phyloP scores from a whole-genome alignment of 2,329 filamentous ascomycete genomes.

The Aureobasidium lini region DNA sequence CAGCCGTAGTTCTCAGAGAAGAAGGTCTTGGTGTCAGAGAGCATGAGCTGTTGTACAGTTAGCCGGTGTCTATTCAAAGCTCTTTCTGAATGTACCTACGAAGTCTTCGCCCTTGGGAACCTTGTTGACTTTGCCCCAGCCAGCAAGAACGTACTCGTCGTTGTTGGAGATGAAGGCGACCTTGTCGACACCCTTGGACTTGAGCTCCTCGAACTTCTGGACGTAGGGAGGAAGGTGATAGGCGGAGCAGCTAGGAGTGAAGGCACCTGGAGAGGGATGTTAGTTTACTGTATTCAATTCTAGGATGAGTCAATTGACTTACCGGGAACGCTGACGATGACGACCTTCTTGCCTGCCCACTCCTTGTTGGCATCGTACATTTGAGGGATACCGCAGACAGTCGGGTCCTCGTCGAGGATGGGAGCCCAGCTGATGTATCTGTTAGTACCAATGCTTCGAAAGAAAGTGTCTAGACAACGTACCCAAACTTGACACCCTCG shows the following conservation, averaged over 20 bases:
- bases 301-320: slow-evolving; percentile 15
- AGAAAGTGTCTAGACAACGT: slow-evolving; percentile 26
- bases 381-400: slow-evolving; percentile 68
- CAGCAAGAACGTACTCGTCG: slow-evolving; percentile 76
- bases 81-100: slow-evolving; percentile 33
- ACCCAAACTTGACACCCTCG: slow-evolving; percentile 68
- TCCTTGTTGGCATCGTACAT: slow-evolving; percentile 74
- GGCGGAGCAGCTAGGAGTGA: slow-evolving; percentile 80
- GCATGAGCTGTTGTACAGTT: slow-evolving; percentile 54
- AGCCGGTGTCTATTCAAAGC: slow-evolving; percentile 1
- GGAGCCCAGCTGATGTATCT: slow-evolving; percentile 58
- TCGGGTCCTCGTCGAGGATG: slow-evolving; percentile 64
- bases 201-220: slow-evolving; percentile 60
- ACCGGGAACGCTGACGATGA: slow-evolving; percentile 62
- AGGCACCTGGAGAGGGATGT: slow-evolving; percentile 50
- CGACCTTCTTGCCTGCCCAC: slow-evolving; percentile 63
- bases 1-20: slow-evolving; percentile 70
- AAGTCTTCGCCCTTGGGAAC: slow-evolving; percentile 62
- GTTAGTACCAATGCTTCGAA: slow-evolving; percentile 5
- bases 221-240: slow-evolving; percentile 77
- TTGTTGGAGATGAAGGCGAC: slow-evolving; percentile 78
- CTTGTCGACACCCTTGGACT: slow-evolving; percentile 73
- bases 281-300: background rate
- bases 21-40: slow-evolving; percentile 58
- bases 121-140: slow-evolving; percentile 68